Base-by-base conservation (phyloP, 1,284 basidiomycete species). In the Flammula alnicola region DNA sequence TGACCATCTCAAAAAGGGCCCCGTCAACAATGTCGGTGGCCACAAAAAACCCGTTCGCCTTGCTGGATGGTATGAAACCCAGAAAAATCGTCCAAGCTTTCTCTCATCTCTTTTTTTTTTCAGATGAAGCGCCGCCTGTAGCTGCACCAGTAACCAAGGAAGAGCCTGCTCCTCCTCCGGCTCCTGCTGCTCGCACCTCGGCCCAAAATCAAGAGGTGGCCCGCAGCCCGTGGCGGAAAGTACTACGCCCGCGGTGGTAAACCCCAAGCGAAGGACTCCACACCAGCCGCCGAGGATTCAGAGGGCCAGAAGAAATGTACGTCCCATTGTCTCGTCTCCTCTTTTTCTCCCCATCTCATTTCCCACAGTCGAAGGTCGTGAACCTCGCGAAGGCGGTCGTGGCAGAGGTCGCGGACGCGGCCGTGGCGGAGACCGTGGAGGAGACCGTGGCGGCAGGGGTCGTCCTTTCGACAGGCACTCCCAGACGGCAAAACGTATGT, bases 21-120 rank as follows among this genome's bases (percentile, higher is more conserved):
- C 83, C 82, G 78, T 77, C 80, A 75, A 83, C 68, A 62, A 91
- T 91, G 89, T 90, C 88, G 85, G 89, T 91, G 83, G 89, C 85
- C 76, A 84, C 83, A 67, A 84, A 75, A 81, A 91, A 91, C 75
- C 82, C 82, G 60, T 91, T 91, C 75, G 81, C 88, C 69, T 65
- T 91, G 72, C 78, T 91, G 69, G 83, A 85, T 70, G 85, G 87
- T 88, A 56, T 58, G 76, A 77, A 46, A 50, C 11, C 31, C 44
- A n/a, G n/a, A n/a, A n/a, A n/a, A n/a, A n/a, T n/a, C 44, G 55
- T 43, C 40, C 52, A 55, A 35, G 44, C 38, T 42, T n/a, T 33
- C 46, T 52, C 39, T 42, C 47, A 19, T 38, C 49, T 49, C 54
- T 62, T 49, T 55, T 61, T 36, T 60, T 60, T 39, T 51, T 43